phyloP scores from a whole-genome alignment of 345 rosid species.

The Alliaria petiolata region DNA sequence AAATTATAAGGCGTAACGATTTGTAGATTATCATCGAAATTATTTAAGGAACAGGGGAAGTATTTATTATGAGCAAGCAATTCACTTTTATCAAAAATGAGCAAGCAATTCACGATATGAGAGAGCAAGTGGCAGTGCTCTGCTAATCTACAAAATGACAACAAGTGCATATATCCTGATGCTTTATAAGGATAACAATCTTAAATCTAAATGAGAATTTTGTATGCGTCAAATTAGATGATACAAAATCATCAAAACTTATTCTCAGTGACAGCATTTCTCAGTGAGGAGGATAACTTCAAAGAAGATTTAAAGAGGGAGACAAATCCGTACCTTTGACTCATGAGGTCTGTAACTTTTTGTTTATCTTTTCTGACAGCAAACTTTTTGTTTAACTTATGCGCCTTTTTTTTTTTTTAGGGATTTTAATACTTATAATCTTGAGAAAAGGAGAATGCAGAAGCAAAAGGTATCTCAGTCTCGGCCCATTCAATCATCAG shows the following conservation, averaged over 20 bases:
- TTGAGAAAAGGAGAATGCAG: background rate
- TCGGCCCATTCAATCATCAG: background rate
- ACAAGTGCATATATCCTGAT: background rate
- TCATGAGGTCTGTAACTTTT: constrained; percentile 8
- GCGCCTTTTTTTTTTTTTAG: constrained; percentile 19
- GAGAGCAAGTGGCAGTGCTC: background rate
- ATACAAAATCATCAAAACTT: background rate
- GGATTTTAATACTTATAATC: constrained; percentile 7
- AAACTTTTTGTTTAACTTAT: background rate
- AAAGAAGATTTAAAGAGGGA: background rate
- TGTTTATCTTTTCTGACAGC: background rate
- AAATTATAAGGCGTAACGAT: background rate
- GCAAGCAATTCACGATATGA: background rate
- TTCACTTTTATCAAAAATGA: no score
- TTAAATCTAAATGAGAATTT: background rate
- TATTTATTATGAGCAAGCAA: background rate
- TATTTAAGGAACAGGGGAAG: no score
- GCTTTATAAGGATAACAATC: background rate
- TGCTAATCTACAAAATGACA: background rate
- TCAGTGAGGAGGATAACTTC: background rate
- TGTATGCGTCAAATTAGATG: background rate
- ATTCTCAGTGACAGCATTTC: background rate
- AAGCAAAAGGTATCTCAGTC: background rate
- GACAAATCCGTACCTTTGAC: constrained; percentile 13
- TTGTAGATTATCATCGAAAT: background rate